Evolutionary conservation across 768 basidiomycete genomes (phyloP).

Genomic region (Collybiopsis luxurians): DNA sequence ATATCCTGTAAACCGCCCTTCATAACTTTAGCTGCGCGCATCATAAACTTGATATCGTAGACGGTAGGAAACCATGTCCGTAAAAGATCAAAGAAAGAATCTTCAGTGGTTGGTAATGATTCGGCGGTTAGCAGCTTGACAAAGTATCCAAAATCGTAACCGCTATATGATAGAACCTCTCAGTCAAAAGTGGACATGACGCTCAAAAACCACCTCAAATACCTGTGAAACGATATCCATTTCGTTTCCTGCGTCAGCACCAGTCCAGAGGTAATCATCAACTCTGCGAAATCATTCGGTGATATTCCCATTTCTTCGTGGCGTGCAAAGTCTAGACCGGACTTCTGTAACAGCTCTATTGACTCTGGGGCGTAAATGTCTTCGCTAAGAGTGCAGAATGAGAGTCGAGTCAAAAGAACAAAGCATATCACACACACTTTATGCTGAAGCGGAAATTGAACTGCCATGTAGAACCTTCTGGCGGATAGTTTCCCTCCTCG

Average conservation of each 20-base stretch:
- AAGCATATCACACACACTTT: constrained; percentile 50
- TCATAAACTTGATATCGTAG: constrained; percentile 97
- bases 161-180: constrained; percentile 56
- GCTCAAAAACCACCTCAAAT: constrained; percentile 21
- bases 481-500: constrained; percentile 89
- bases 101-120: constrained; percentile 86
- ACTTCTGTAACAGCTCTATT: constrained; percentile 90
- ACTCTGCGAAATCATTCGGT: constrained; percentile 93
- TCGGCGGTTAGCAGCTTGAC: constrained; percentile 87
- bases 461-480: constrained; percentile 95
- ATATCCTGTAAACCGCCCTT: constrained; percentile 93
- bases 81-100: constrained; percentile 84
- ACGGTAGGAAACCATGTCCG: constrained; percentile 93
- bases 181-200: constrained; percentile 4
- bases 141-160: constrained; percentile 99
- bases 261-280: constrained; percentile 94
- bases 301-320: constrained; percentile 90
- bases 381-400: constrained; percentile 51
- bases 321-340: constrained; percentile 93
- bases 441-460: constrained; percentile 97
- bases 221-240: constrained; percentile 99
- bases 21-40: constrained; percentile 81
- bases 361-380: constrained; percentile 99
- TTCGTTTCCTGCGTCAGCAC: constrained; percentile 85
- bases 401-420: constrained; percentile 8